A percentile compares a stretch with the other conserved stretches of the same genome.
Conservation (phyloP, 148 eudicot species). For the Rhododendron ferrugineum region DNA sequence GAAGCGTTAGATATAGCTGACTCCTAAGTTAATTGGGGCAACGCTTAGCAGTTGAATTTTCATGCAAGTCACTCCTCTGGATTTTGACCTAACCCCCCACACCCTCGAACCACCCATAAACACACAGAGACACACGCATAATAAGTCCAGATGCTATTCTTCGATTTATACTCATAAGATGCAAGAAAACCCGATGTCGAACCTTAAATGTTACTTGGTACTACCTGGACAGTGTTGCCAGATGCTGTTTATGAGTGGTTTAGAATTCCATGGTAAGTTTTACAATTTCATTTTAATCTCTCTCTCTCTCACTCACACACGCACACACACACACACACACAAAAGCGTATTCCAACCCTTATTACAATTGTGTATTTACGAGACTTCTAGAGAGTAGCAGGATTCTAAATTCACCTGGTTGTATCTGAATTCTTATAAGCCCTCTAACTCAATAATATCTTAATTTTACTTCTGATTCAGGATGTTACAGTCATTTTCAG, state of each 20-base stretch:
- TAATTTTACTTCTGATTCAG: slow-evolving; percentile 49
- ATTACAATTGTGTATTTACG: background rate
- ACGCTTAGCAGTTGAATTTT: background rate
- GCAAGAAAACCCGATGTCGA: background rate
- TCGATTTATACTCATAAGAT: background rate
- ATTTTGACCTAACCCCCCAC: background rate
- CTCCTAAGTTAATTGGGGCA: background rate
- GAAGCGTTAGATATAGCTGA: background rate
- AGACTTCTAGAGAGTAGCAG: background rate
- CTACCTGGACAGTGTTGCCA: background rate
- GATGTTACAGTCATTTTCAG: slow-evolving; percentile 92
- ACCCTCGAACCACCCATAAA: background rate
- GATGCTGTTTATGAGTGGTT: background rate
- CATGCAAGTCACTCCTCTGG: background rate
- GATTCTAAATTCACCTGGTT: background rate
- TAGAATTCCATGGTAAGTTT: background rate
- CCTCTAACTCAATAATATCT: background rate
- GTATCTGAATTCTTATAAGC: background rate
- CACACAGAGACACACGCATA: background rate
- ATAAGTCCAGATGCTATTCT: background rate
- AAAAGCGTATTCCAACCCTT: background rate
- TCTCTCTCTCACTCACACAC: background rate
- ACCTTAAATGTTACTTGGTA: background rate
- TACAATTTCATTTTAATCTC: background rate
- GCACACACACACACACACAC: no score